These are phyloP conservation scores for Saccharomyces kudriavzevii DNA, from an alignment of 805 yeast species.

Conservation along the genomic window DNA sequence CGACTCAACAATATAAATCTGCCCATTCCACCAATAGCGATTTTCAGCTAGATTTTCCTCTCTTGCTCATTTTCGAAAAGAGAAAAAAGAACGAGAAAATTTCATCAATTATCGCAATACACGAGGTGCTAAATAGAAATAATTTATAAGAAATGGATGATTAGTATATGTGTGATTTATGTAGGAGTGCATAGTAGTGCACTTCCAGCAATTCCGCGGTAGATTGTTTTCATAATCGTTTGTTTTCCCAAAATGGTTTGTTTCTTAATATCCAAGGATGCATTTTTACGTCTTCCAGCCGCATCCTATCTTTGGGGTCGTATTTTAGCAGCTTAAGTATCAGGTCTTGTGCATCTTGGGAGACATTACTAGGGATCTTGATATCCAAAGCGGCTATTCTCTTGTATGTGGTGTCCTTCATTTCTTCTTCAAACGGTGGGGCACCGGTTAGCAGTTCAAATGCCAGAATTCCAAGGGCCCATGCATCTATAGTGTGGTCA, in stretches of 20 bases:
- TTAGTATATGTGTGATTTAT: background rate
- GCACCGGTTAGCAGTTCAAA: slow-evolving; percentile 81
- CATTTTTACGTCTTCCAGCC: slow-evolving; percentile 48
- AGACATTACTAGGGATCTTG: slow-evolving; percentile 60
- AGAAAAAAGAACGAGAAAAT: background rate
- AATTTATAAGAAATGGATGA: background rate
- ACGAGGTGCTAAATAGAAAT: slow-evolving; percentile 11
- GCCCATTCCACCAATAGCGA: background rate
- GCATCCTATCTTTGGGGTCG: slow-evolving; percentile 59
- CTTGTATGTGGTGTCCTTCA: slow-evolving; percentile 69
- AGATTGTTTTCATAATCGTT: slow-evolving; percentile 5
- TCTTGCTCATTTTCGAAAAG: background rate
- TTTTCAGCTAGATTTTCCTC: background rate
- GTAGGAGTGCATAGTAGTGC: background rate
- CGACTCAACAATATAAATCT: background rate
- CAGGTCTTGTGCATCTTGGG: slow-evolving; percentile 69
- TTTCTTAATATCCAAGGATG: slow-evolving; percentile 84
- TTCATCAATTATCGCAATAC: background rate
- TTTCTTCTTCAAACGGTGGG: slow-evolving; percentile 87
- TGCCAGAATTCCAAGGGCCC: slow-evolving; percentile 86
- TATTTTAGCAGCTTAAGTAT: slow-evolving; percentile 55
- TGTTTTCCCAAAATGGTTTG: slow-evolving; percentile 48
- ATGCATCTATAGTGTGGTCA: slow-evolving; percentile 71
- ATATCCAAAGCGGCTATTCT: slow-evolving; percentile 74
- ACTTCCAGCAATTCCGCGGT: background rate